Evolutionary conservation across 2,329 filamentous ascomycete species (phyloP).

Genomic region (Monilinia fructicola): DNA sequence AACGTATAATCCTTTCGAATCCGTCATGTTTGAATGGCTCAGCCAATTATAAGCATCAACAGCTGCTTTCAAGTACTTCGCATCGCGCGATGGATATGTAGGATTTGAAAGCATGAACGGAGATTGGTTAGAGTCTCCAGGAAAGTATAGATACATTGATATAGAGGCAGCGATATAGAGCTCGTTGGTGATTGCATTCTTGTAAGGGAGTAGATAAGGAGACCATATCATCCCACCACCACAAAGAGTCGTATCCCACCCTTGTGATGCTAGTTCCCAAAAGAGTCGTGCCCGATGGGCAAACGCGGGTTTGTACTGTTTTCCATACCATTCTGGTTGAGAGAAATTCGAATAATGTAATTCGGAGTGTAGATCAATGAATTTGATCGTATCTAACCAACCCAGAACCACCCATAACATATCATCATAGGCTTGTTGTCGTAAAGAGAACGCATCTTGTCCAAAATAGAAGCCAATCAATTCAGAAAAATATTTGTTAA

Average conservation of each 20-base stretch:
- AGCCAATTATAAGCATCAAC: slow-evolving; percentile 81
- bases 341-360: slow-evolving; percentile 55
- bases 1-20: slow-evolving; percentile 69
- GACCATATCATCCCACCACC: slow-evolving; percentile 91
- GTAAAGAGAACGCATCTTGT: slow-evolving; percentile 73
- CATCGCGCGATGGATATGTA: slow-evolving; percentile 47
- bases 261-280: slow-evolving; percentile 74
- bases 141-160: slow-evolving; percentile 86
- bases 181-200: slow-evolving; percentile 95
- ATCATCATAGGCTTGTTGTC: slow-evolving; percentile 83
- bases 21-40: slow-evolving; percentile 75
- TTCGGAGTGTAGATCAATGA: slow-evolving; percentile 67
- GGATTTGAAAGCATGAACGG: slow-evolving; percentile 53
- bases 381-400: slow-evolving; percentile 81
- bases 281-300: slow-evolving; percentile 82
- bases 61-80: slow-evolving; percentile 69
- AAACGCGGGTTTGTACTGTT: slow-evolving; percentile 72
- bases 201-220: slow-evolving; percentile 76
- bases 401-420: slow-evolving; percentile 93
- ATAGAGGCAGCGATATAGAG: slow-evolving; percentile 83
- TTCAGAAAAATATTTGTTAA: slow-evolving; percentile 80
- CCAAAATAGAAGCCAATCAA: slow-evolving; percentile 79
- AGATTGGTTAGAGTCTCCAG: slow-evolving; percentile 71
- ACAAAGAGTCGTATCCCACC: slow-evolving; percentile 82
- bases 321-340: slow-evolving; percentile 65